Evolutionary conservation across 805 yeast genomes (phyloP), one percentile per base, ranked within the genome.

Genomic region (Yarrowia sp.): DNA sequence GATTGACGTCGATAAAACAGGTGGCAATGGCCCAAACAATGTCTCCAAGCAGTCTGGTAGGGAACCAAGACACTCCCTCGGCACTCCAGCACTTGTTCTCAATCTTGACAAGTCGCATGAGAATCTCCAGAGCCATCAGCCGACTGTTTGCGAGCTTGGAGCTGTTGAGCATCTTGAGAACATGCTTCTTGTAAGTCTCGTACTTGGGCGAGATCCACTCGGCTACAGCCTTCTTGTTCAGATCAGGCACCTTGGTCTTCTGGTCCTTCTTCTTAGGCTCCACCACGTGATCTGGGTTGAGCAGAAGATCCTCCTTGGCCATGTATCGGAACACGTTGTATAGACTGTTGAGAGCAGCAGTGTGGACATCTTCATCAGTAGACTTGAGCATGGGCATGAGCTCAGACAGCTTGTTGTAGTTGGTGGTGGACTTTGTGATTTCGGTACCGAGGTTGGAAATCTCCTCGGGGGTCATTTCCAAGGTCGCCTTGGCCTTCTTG

Each of bases 181-280:
- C 66, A 33, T 75, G 71, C 3, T 69, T 69, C 70, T 86, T 85
- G 76, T 78, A 89, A 22, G 77, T 74, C 40, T 81, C 81, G 75
- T 89, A 89, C 64, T 82, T 80, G 56, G 82, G 80, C 64, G 79
- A 78, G 40, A 90, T 73, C 93, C 96, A 89, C 68, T 80, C 79
- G 35, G 81, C 81, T n/a, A 86, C 81, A 9, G 80, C 69, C 17
- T 76, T 74, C 67, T 80, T 80, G 64, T 83, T 81, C 36, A 81
- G 85, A 46, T 80, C 80, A 7, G 73, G 62, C 28, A 71, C 71
- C 5, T 67, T 59, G 3, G 70, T 41, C n/a, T 64, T 67, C 3
- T 71, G 71, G 30, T 41, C 49, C 32, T 58, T 41, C 22, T 41
- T 58, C 40, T 54, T 54, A 46, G 61, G 26, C 46, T 54, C 61